Evolutionary conservation across 2,329 filamentous ascomycete species (phyloP), one percentile per base, ranked within the genome.

Genomic region (Monilinia polystroma): DNA sequence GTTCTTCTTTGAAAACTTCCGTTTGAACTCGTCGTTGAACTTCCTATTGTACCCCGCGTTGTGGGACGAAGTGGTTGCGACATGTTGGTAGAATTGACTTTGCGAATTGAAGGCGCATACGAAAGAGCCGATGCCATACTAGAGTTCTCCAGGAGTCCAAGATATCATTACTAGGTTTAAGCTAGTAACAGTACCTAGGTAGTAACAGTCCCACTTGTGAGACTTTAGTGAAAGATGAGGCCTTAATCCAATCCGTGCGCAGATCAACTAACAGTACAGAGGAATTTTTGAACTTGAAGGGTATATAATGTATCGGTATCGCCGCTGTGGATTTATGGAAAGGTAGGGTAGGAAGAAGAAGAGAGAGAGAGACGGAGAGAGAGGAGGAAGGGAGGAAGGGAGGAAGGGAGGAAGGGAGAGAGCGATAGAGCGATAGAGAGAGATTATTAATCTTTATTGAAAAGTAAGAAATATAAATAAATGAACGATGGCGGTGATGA

Each of bases 1-100:
- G 84, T 82, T 73, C 83, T 80, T 67, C 80, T 79, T 59, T 65
- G 57, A 32, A 66, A 66, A 66, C 71, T 77, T 54, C 72, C 73
- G 72, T 77, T 76, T 60, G 75, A 76, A 64, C 68, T 71, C 43
- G 47, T 57, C 38, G 74, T 73, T 29, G 60, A 68, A 38, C 70
- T 71, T 16, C 65, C 70, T 26, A 67, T 64, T 53, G 71, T 72
- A 45, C 71, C 71, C 67, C 72, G 68, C 26, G 70, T 72, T 41
- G 69, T 71, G 49, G 72, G 73, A 70, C 72, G 72, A 60, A 69
- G 68, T 67, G 67, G 63, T 66, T 72, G 70, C 69, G 69, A 65
- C 59, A 66, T 63, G 54, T 69, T 70, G 23, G 70, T 67, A 14
- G 65, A 60, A 63, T 67, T 70, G 20, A 67, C 66, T 58, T 67